These are phyloP conservation scores for Colletotrichum sp. DNA, from an alignment of 2,329 filamentous ascomycete genomes.

Conservation along the genomic window DNA sequence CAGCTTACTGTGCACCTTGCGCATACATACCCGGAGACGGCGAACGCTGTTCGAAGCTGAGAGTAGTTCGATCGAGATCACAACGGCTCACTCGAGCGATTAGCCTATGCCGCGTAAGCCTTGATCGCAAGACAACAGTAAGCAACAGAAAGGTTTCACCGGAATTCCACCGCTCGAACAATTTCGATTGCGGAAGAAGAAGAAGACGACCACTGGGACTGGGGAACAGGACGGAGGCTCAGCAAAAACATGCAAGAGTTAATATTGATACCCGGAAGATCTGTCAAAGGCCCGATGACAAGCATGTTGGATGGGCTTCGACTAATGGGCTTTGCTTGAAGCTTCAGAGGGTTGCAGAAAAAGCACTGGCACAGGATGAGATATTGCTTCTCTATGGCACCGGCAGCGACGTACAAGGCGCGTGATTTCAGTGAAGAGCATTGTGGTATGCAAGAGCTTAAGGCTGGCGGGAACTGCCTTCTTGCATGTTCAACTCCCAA, in stretches of 20 bases:
- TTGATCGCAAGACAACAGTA: background rate
- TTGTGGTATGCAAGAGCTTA: background rate
- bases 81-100: background rate
- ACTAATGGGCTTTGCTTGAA: background rate
- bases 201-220: background rate
- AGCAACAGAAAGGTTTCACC: background rate
- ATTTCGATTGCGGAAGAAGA: background rate
- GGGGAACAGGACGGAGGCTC: background rate
- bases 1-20: background rate
- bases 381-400: background rate
- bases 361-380: background rate
- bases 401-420: background rate
- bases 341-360: background rate
- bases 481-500: background rate
- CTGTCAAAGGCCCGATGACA: background rate
- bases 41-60: background rate
- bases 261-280: background rate
- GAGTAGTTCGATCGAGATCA: background rate
- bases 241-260: background rate
- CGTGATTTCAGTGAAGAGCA: fast-evolving
- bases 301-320: background rate
- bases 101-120: background rate
- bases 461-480: background rate
- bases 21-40: background rate
- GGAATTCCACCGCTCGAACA: background rate